phyloP scores from a whole-genome alignment of 1,284 basidiomycete genomes.

The Irpex sp. region DNA sequence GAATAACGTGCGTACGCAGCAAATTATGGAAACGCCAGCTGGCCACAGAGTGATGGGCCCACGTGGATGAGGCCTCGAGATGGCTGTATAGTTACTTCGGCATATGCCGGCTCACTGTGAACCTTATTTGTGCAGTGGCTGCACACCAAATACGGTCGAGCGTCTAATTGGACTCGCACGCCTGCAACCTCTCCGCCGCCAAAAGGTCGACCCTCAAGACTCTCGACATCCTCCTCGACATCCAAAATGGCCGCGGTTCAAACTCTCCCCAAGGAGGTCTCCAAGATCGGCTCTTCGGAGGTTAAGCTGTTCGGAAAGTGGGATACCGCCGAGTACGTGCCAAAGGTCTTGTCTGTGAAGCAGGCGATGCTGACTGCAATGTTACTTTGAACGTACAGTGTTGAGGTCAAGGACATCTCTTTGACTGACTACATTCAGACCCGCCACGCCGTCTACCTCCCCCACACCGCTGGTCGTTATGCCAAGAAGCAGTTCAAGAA shows the following conservation, averaged over 20 bases:
- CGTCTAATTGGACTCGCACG: constrained; percentile 19
- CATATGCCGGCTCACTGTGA: constrained; percentile 35
- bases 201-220: constrained; percentile 22
- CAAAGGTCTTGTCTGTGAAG: constrained; percentile 2
- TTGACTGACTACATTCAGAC: constrained; percentile 99
- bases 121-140: constrained; percentile 39
- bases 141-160: constrained; percentile 35
- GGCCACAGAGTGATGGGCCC: not conserved
- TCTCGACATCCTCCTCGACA: not conserved
- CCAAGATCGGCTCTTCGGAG: constrained; percentile 73
- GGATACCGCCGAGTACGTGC: constrained; percentile 91
- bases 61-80: not conserved
- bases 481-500: constrained; percentile 99
- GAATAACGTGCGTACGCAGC: not conserved
- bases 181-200: constrained; percentile 16
- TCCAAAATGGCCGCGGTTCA: constrained; percentile 54
- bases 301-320: constrained; percentile 97
- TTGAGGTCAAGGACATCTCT: constrained; percentile 99
- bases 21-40: not conserved
- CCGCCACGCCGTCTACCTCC: constrained; percentile 96
- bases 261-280: constrained; percentile 82
- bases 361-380: not conserved
- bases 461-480: constrained; percentile 99
- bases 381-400: constrained; percentile 49
- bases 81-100: constrained; percentile 42